Conservation (phyloP, 345 rosid genomes). For the Heritiera littoralis region DNA sequence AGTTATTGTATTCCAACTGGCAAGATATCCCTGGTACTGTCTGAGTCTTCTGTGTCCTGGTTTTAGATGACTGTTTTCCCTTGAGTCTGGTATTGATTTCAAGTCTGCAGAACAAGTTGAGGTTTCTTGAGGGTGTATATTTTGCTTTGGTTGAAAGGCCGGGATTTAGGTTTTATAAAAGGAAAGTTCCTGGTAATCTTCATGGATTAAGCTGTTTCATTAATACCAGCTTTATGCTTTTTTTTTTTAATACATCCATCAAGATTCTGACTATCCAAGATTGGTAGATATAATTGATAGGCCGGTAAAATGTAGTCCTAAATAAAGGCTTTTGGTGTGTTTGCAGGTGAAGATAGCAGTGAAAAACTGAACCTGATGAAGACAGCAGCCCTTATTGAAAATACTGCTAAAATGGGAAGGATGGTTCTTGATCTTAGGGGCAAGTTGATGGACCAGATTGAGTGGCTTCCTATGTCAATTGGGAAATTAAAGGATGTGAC, state of each 20-base stretch:
- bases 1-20: background rate
- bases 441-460: slow-evolving; percentile 57
- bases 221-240: background rate
- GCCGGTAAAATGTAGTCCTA: background rate
- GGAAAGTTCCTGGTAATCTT: background rate
- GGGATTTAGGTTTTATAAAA: background rate
- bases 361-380: slow-evolving; percentile 60
- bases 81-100: slow-evolving; percentile 1
- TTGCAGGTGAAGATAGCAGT: slow-evolving; percentile 37
- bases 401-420: slow-evolving; percentile 45
- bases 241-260: background rate
- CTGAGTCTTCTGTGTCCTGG: background rate
- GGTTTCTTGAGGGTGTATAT: slow-evolving; percentile 13
- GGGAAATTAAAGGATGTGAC: slow-evolving; percentile 52
- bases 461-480: slow-evolving; percentile 70
- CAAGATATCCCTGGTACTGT: slow-evolving; percentile 1
- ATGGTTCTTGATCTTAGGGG: slow-evolving; percentile 53
- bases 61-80: background rate
- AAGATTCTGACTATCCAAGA: background rate
- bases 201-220: background rate
- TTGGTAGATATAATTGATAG: slow-evolving; percentile 13
- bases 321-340: slow-evolving; percentile 18
- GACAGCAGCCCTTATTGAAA: slow-evolving; percentile 61
- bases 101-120: background rate
- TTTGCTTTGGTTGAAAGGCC: background rate